Base-by-base conservation (phyloP, 2,329 filamentous ascomycete species). In the Diaporthe citri region DNA sequence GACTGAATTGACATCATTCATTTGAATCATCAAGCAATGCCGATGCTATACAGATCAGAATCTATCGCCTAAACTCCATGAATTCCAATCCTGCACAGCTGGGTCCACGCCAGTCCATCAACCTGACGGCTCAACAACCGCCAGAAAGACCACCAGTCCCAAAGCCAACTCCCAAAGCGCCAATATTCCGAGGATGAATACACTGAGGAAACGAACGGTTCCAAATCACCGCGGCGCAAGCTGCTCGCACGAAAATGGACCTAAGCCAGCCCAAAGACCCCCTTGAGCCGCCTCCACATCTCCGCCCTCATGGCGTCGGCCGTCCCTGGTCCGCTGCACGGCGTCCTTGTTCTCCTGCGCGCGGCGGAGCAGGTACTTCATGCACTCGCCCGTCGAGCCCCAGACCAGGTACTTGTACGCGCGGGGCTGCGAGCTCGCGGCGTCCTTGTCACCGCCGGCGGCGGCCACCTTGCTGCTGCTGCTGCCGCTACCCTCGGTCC, bases 331-430 rank as follows among this genome's bases (percentile, higher is more conserved):
- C 74, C 93, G 84, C 81, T 90, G 85, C 59, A 94, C 89, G 3
- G 93, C 92, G 77, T 94, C 93, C 77, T 89, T 89, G 84, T 96
- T 96, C 87, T 96, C 94, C 62, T 95, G 88, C 31, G 93, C 92
- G 25, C 93, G 88, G 55, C 93, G 86, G 46, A 94, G 85, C 62
- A 97, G 86, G 82, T 97, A 97, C 83, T 95, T 95, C 87, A 97
- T 91, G 83, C 96, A 98, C 86, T 98, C 94, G 74, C 90, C 90
- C 1, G 91, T 93, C 17, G 90, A 90, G 12, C 92, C 92, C 92
- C 92, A 93, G 39, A 92, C 91, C 20, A 93, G 84, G 79, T 93
- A 93, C 84, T 93, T 93, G 84, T 91, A 93, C 2, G 87, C 87
- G 71, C 84, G 82, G 0, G 87, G 81, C 74, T 57, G 57, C 39